Conservation (phyloP, 768 basidiomycete species). For the Lactarius vividus region DNA sequence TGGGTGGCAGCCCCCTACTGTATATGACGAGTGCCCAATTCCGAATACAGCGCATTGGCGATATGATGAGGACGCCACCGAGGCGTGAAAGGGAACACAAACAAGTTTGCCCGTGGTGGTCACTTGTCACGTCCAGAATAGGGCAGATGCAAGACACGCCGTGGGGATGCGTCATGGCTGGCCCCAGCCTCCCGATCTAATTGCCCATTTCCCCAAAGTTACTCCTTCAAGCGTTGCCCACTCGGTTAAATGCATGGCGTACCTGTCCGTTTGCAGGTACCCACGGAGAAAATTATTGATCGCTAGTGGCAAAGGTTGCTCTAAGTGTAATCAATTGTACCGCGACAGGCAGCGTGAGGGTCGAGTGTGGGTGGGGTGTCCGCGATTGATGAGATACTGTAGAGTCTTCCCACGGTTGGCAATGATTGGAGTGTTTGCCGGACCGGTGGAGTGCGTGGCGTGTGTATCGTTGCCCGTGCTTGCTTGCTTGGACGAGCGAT, state of each 20-base stretch:
- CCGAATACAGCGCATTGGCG: not conserved
- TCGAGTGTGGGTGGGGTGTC: not conserved
- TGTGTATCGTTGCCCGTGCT: not conserved
- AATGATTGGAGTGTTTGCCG: not conserved
- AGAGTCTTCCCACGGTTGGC: not conserved
- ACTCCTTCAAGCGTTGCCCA: not conserved
- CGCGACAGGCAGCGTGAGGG: not conserved
- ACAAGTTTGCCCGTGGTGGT: not conserved
- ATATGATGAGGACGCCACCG: not conserved
- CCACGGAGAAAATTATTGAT: not conserved
- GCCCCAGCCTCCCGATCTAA: not conserved
- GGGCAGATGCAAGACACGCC: not conserved
- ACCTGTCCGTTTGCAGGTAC: not conserved
- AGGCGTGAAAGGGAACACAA: not conserved
- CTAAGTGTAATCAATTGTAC: not conserved
- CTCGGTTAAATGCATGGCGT: not conserved
- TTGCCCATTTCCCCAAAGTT: not conserved
- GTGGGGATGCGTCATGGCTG: not conserved
- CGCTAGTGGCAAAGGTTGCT: not conserved
- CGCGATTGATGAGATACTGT: too few species aligned
- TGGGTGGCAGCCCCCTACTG: not conserved
- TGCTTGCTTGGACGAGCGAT: not conserved
- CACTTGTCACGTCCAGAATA: not conserved
- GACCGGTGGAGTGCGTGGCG: not conserved
- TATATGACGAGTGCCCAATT: not conserved